Evolutionary conservation across 2,329 filamentous ascomycete species (phyloP).

Genomic region (Pleurostoma richardsiae): DNA sequence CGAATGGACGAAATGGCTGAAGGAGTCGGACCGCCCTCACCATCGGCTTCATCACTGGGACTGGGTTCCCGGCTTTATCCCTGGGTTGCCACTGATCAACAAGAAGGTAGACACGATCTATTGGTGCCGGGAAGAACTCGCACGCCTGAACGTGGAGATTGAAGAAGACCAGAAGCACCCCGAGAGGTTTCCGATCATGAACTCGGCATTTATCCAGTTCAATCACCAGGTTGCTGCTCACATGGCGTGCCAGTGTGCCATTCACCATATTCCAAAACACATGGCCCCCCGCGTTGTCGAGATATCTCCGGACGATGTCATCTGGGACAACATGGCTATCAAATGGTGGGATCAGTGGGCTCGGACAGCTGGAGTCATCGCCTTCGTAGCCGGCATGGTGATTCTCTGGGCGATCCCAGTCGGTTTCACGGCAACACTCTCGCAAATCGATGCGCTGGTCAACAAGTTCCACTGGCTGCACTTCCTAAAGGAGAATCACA

Average conservation of each 20-base stretch:
- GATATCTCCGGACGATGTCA: slow-evolving; percentile 84
- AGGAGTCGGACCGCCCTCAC: slow-evolving; percentile 76
- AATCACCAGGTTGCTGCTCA: slow-evolving; percentile 96
- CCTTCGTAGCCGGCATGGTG: slow-evolving; percentile 67
- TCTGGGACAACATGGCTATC: slow-evolving; percentile 97
- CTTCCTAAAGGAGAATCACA: slow-evolving; percentile 58
- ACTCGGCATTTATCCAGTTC: slow-evolving; percentile 96
- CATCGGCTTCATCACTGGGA: slow-evolving; percentile 65
- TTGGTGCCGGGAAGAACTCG: slow-evolving; percentile 80
- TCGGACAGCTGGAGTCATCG: slow-evolving; percentile 60
- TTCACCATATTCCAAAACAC: slow-evolving; percentile 84
- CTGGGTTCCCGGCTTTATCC: slow-evolving; percentile 62
- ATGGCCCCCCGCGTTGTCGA: slow-evolving; percentile 94
- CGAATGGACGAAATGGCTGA: slow-evolving; percentile 78
- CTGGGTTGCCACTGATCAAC: slow-evolving; percentile 70
- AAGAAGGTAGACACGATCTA: slow-evolving; percentile 95
- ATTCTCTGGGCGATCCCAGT: slow-evolving; percentile 89
- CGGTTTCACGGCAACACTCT: slow-evolving; percentile 77
- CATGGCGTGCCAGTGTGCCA: slow-evolving; percentile 92
- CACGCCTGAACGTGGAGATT: slow-evolving; percentile 85
- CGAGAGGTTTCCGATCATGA: slow-evolving; percentile 87
- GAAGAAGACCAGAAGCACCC: slow-evolving; percentile 82
- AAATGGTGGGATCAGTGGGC: slow-evolving; percentile 89
- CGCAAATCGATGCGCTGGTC: slow-evolving; percentile 70
- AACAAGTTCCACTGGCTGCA: slow-evolving; percentile 60